Conservation (phyloP, 306 rosid genomes). For the Boehmeria nivea region DNA sequence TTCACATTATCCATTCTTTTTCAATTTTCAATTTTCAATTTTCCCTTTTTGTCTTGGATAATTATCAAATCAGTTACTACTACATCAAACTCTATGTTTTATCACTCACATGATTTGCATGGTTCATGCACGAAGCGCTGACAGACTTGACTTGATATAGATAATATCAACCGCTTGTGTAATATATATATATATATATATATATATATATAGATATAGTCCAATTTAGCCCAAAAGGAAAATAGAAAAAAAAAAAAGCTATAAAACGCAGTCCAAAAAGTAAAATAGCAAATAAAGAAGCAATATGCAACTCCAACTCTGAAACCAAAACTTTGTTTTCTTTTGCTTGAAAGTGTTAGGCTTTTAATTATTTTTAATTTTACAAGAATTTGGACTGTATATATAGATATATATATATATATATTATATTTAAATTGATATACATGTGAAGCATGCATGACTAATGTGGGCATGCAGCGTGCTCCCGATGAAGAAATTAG, state of each 20-base stretch:
- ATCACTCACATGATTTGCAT: conserved; percentile 13
- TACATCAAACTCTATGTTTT: neutral
- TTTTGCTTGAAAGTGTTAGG: neutral
- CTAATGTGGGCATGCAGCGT: neutral
- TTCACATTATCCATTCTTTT: neutral
- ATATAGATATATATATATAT: neutral
- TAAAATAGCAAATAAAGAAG: neutral
- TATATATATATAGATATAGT: too few species aligned
- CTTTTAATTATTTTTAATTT: too few species aligned
- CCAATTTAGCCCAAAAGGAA: too few species aligned
- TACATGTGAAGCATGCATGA: neutral
- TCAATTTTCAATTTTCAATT: neutral
- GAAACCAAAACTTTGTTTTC: neutral
- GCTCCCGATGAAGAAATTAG: neutral
- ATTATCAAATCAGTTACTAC: neutral
- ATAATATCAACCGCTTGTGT: too few species aligned
- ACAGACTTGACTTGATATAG: neutral
- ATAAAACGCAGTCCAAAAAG: neutral
- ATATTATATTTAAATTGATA: neutral
- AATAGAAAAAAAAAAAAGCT: too few species aligned
- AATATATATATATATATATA: too few species aligned
- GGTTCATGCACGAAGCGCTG: conserved; percentile 5
- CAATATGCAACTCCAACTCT: too few species aligned
- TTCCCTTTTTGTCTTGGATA: neutral
- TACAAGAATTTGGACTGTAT: too few species aligned